Evolutionary conservation across 805 yeast species (phyloP).

Genomic region (Monosporozyma aerobia): DNA sequence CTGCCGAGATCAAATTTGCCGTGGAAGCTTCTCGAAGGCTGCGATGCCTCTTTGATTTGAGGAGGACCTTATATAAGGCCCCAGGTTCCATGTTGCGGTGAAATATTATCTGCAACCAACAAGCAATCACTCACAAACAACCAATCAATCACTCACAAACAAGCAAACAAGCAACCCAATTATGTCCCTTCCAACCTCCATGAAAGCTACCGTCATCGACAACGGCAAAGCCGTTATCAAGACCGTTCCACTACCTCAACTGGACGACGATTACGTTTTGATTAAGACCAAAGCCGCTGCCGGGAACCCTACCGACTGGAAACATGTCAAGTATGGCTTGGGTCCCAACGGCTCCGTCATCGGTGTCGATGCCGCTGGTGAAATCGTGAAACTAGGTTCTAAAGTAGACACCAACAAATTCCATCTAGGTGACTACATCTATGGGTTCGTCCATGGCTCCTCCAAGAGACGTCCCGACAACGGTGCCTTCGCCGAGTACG

Average conservation of each 20-base stretch:
- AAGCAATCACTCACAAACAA: neutral
- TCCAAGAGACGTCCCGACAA: constrained; percentile 30
- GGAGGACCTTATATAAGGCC: too few relatives aligned
- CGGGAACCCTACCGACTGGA: constrained; percentile 63
- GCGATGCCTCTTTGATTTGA: too few relatives aligned
- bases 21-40: too few relatives aligned
- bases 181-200: constrained; percentile 23
- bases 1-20: too few relatives aligned
- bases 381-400: constrained; percentile 41
- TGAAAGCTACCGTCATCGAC: constrained; percentile 35
- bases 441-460: constrained; percentile 46
- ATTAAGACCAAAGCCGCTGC: constrained; percentile 46
- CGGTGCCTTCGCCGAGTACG: constrained; percentile 54
- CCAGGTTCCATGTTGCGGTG: too few relatives aligned
- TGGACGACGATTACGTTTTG: constrained; percentile 32
- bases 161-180: too few relatives aligned
- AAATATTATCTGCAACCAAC: too few relatives aligned
- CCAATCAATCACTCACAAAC: neutral
- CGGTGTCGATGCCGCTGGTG: constrained; percentile 58
- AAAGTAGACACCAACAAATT: constrained; percentile 26
- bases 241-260: constrained; percentile 28
- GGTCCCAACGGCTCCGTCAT: constrained; percentile 42
- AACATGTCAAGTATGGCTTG: constrained; percentile 36
- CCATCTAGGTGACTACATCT: constrained; percentile 45
- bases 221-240: constrained; percentile 25